These are phyloP conservation scores for Hymenoscyphus scutula DNA, from an alignment of 2,329 filamentous ascomycete genomes.

Conservation along the genomic window DNA sequence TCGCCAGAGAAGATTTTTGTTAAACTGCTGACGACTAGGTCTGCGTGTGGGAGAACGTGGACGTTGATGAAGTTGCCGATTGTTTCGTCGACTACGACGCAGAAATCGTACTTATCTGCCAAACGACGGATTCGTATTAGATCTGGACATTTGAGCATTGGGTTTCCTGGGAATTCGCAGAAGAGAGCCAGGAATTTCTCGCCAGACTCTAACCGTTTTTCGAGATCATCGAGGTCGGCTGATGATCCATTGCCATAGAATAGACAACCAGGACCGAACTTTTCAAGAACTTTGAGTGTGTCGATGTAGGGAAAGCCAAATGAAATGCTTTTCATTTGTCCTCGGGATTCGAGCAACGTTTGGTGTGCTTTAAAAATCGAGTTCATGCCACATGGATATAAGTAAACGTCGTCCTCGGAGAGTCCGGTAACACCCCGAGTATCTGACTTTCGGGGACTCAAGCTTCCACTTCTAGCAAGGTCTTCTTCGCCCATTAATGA, in stretches of 20 bases:
- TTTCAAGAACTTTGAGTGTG: conserved; percentile 90
- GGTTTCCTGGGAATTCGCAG: conserved; percentile 94
- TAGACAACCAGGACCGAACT: conserved; percentile 83
- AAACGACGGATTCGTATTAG: conserved; percentile 75
- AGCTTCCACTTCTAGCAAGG: conserved; percentile 53
- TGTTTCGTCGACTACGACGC: conserved; percentile 90
- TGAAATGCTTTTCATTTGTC: conserved; percentile 72
- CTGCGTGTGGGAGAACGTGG: conserved; percentile 83
- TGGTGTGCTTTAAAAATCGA: conserved; percentile 88
- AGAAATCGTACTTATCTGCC: conserved; percentile 82
- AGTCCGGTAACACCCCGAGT: conserved; percentile 61
- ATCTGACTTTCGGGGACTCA: conserved; percentile 46
- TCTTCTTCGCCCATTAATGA: conserved; percentile 73
- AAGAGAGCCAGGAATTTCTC: conserved; percentile 81
- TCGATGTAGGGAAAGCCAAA: conserved; percentile 99
- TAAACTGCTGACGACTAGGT: conserved; percentile 89
- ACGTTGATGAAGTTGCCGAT: conserved; percentile 96
- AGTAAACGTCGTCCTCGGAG: conserved; percentile 81
- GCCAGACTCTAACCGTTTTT: conserved; percentile 65
- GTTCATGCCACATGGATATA: conserved; percentile 91
- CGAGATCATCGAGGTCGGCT: conserved; percentile 79
- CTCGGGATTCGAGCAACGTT: conserved; percentile 63
- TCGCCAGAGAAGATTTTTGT: conserved; percentile 98
- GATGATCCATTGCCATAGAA: conserved; percentile 83
- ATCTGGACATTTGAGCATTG: conserved; percentile 81